Evolutionary conservation across 306 rosid species (phyloP), one percentile per base, ranked within the genome.

Genomic region (Delonix regia): DNA sequence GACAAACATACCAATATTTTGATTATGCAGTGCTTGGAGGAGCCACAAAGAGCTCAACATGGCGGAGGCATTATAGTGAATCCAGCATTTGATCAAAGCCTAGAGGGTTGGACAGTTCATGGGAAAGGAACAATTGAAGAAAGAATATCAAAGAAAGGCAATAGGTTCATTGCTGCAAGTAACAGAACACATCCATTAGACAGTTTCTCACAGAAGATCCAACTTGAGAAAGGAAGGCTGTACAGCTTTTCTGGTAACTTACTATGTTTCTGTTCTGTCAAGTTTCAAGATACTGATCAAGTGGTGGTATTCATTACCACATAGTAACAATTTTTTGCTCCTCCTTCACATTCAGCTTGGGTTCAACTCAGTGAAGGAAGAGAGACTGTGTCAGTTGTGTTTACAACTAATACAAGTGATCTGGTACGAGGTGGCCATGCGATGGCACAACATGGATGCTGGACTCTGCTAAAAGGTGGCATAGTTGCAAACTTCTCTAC

Each of bases 11-110:
- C n/a, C n/a, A n/a, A n/a, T n/a, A n/a, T n/a, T 7, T 68, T 86
- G 76, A 83, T 75, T 9, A 60, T 71, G 67, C 88, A 94, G 98
- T 94, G 98, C n/a, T 60, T 81, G 83, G 79, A 0, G 68, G 90
- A 86, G 80, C 91, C 98, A 25, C 28, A 61, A 5, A 84, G 49
- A 74, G 84, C 89, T 80, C 85, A 80, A 16, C 84, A 92, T 81
- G 91, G 90, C 76, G 98, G 98, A 36, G 98, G 98, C 47, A 78
- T 92, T 33, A 85, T 94, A 73, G 86, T 83, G n/a, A 94, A 94
- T 57, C 92, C 98, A 76, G 90, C 81, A 68, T 88, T 91, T 78
- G 88, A 88, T 15, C 39, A 89, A 41, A 81, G 81, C 70, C 76
- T 74, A 57, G 77, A 89, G 24, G 89, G 94, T n/a, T 91, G 98